Conservation (phyloP, 192 early-diverging fungal genomes). For the Podila verticillata region DNA sequence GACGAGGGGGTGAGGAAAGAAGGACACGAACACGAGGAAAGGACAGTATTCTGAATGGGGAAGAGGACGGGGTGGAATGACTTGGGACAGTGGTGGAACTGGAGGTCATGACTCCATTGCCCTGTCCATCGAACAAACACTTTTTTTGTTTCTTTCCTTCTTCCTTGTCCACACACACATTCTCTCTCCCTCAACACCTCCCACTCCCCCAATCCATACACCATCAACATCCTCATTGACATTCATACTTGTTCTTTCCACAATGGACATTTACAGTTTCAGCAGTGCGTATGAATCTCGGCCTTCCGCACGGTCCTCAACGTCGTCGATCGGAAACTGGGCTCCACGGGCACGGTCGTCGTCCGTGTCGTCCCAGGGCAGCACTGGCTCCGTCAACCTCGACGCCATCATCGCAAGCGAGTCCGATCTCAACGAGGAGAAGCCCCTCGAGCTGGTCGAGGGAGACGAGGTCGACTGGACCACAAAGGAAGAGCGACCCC, state of each 20-base stretch:
- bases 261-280: constrained; percentile 10
- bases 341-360: constrained; percentile 42
- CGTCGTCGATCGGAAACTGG: constrained; percentile 37
- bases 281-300: constrained; percentile 30
- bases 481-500: not conserved
- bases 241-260: not conserved
- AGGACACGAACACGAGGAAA: too few species aligned
- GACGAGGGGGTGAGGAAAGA: too few species aligned
- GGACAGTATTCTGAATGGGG: too few species aligned
- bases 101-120: too few species aligned
- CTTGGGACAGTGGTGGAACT: too few species aligned
- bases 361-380: constrained; percentile 30
- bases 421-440: constrained; percentile 44
- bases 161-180: not conserved
- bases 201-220: not conserved
- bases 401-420: constrained; percentile 46
- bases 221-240: not conserved
- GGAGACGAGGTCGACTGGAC: constrained; percentile 45
- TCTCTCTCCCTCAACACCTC: not conserved
- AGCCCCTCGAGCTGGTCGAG: constrained; percentile 35
- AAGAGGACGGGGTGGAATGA: too few species aligned
- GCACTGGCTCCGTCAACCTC: constrained; percentile 43
- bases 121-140: too few species aligned
- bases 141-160: too few species aligned
- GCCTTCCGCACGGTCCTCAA: constrained; percentile 19